Base-by-base conservation (phyloP, 306 rosid species). In the Medicago arabica region DNA sequence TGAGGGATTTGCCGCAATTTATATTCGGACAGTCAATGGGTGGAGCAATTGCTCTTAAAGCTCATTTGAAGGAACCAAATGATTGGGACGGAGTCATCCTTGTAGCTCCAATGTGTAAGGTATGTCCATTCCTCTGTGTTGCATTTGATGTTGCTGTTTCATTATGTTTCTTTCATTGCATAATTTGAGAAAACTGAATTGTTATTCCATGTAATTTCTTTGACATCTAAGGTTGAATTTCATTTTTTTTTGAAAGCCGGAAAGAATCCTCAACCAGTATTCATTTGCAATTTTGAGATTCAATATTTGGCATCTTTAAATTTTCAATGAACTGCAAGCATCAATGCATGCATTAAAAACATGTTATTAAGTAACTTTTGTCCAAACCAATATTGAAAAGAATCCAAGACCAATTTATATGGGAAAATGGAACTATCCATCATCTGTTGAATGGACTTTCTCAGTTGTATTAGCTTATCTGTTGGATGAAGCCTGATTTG, bases 81-180 rank as follows among this genome's bases (percentile, higher is more conserved):
- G 78, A 79, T 47, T 95, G 93, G 97, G 96, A 90, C 75, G 98
- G 97, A 39, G 77, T 90, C 23, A 77, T 95, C 75, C 98, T 95
- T 50, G 96, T 92, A 44, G 98, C 98, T 54, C 97, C 97, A 28
- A 95, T 95, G 98, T 95, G 97, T 83, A 95, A 92, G 86, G 98
- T 92, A 86, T 74, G 93, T 50, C 15, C 49, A 41, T 83, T 62
- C 61, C 66, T 23, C 58, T 63, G 40, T 19, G 58, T 69, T 67
- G 53, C 7, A 10, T 40, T 68, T 72, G 69, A 72, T 75, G 83
- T 68, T 15, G 23, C 69, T 28, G 71, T 31, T 77, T 39, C 53
- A 72, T 62, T 84, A 31, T 31, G 36, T 31, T 31, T 3, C 6
- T 34, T 34, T 5, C 7, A 34, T 34, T 34, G 38, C 38, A 34